phyloP scores from a whole-genome alignment of 495 filamentous ascomycete genomes.

The Xylaria castorea region DNA sequence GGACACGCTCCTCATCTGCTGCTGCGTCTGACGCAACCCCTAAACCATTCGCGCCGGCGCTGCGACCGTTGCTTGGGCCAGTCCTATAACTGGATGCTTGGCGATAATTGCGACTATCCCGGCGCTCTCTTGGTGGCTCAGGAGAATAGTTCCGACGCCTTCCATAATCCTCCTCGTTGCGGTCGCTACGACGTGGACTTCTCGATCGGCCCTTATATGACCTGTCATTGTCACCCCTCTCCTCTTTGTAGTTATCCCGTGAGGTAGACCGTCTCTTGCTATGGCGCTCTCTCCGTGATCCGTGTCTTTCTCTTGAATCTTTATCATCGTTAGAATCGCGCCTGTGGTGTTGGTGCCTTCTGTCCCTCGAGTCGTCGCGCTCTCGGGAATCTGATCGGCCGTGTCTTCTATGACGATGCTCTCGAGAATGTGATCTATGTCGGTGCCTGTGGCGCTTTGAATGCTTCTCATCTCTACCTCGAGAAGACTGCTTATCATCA shows the following conservation, averaged over 20 bases:
- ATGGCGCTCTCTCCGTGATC: conserved; percentile 37
- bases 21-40: conserved; percentile 35
- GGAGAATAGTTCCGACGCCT: conserved; percentile 40
- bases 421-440: conserved; percentile 42
- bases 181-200: conserved; percentile 39
- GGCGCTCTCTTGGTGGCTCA: conserved; percentile 29
- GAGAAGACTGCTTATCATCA: conserved; percentile 50
- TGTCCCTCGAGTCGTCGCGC: conserved; percentile 50
- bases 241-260: conserved; percentile 32
- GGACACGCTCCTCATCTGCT: conserved; percentile 60
- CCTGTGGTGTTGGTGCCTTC: conserved; percentile 42
- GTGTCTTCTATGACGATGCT: conserved; percentile 59
- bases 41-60: not conserved
- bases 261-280: conserved; percentile 33
- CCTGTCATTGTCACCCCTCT: conserved; percentile 30
- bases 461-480: conserved; percentile 54
- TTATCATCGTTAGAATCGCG: conserved; percentile 45
- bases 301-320: conserved; percentile 41
- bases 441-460: conserved; percentile 57
- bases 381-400: conserved; percentile 46
- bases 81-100: conserved; percentile 31
- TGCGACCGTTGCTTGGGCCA: conserved; percentile 23
- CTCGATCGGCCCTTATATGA: conserved; percentile 41
- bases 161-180: conserved; percentile 34
- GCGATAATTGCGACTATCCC: conserved; percentile 28